Base-by-base conservation (phyloP, 441 rosid genomes). In the Mallotus japonicus region DNA sequence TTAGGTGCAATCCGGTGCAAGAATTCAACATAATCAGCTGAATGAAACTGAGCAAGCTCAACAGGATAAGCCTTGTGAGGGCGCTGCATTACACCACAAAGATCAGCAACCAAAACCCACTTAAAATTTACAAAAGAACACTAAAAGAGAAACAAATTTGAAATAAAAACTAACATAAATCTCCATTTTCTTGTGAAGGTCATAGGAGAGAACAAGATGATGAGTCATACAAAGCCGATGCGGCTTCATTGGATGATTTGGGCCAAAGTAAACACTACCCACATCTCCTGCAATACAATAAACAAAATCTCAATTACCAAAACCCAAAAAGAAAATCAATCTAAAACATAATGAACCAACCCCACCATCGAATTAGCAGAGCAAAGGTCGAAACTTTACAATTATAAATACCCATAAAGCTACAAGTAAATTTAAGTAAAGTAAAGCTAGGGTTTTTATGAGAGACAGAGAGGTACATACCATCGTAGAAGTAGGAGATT, bases 191-290 rank as follows among this genome's bases (percentile, higher is more conserved):
- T 79, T 82, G 81, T 95, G 98, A 46, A 95, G 97, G 4, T 90
- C 96, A 75, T 95, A 95, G 15, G 97, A 82, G 73, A 93, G 99
- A 60, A 95, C 94, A 51, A 95, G 92, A 85, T 95, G 98, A 77
- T 93, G 99, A 0, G 98, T 93, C 98, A 95, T 93, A 74, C 99
- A 93, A 65, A 92, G 94, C 78, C 99, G 83, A 76, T 95, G 98
- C 0, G 98, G 98, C 75, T 93, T 91, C 99, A 93, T 93, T 4
- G 98, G 99, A 84, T 95, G 99, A 77, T 95, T 89, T 0, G 98
- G 97, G n/a, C 98, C 97, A 84, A 95, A 95, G 80, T 90, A 95
- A 22, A 95, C 98, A 16, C 80, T 90, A 32, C 98, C 99, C 75
- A 89, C 99, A 63, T 95, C 97, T 66, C 99, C 97, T 95, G 88